A percentile compares a stretch with the other conserved stretches of the same genome.
phyloP scores from a whole-genome alignment of 805 yeast genomes.

The Ogataea thermomethanolica region DNA sequence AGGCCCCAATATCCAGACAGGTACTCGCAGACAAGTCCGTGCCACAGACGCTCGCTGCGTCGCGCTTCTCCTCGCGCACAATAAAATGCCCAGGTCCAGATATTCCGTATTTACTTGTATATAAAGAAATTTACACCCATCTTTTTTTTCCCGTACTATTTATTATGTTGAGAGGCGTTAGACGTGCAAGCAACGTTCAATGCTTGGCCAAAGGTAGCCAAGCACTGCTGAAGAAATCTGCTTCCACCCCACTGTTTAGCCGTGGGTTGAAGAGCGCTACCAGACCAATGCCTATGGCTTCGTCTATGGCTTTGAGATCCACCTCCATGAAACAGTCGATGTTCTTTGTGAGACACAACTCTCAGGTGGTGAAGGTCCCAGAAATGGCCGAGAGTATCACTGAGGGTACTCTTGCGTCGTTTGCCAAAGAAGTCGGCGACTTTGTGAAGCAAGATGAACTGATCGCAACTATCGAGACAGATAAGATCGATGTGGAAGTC shows the following conservation, averaged over 20 bases:
- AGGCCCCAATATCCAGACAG: too few species aligned
- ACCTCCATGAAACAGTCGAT: slow-evolving; percentile 3
- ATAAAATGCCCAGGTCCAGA: too few species aligned
- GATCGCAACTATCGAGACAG: slow-evolving; percentile 96
- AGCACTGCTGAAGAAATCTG: background rate
- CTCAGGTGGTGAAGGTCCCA: slow-evolving; percentile 77
- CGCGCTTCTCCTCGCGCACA: too few species aligned
- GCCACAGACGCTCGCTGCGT: background rate
- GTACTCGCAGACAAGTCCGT: background rate
- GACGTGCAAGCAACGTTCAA: slow-evolving; percentile 3
- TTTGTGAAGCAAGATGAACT: slow-evolving; percentile 82
- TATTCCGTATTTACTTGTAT: background rate
- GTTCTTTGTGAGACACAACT: slow-evolving; percentile 29
- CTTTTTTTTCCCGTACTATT: slow-evolving; percentile 4
- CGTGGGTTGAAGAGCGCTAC: slow-evolving; percentile 4
- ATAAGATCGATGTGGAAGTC: slow-evolving; percentile 95
- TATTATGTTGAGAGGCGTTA: slow-evolving; percentile 10
- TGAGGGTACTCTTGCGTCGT: slow-evolving; percentile 84
- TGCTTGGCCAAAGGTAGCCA: slow-evolving; percentile 4
- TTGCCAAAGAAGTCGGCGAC: slow-evolving; percentile 78
- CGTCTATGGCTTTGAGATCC: slow-evolving; percentile 1
- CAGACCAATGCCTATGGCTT: slow-evolving; percentile 4
- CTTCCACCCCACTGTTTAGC: background rate
- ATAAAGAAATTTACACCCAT: slow-evolving; percentile 9
- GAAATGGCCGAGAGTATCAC: slow-evolving; percentile 98